Evolutionary conservation across 306 rosid species (phyloP).

Genomic region (Quercus engelmannii): DNA sequence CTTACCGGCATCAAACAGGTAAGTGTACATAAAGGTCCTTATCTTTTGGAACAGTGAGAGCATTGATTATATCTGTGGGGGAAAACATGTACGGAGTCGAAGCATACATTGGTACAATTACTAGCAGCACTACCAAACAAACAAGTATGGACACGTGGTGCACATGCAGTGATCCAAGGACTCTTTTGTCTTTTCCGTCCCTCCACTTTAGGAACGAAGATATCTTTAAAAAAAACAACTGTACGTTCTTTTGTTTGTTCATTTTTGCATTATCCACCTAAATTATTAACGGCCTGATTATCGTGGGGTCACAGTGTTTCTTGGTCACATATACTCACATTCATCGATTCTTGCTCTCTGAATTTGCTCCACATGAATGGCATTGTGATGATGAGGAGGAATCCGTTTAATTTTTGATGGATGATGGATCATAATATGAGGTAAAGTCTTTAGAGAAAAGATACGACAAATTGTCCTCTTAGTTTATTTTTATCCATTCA

Average conservation of each 20-base stretch:
- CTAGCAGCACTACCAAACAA: neutral
- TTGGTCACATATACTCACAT: neutral
- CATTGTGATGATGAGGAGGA: neutral
- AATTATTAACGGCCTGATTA: neutral
- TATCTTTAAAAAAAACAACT: neutral
- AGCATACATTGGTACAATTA: neutral
- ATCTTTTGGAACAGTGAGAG: slow-evolving; percentile 5
- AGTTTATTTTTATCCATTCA: no score
- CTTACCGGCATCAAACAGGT: neutral
- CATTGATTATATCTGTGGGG: neutral
- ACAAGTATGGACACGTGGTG: slow-evolving; percentile 2
- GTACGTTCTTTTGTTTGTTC: neutral
- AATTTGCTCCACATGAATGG: neutral
- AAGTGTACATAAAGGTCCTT: neutral
- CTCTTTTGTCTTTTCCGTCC: neutral
- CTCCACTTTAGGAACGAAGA: neutral
- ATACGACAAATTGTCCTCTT: no score
- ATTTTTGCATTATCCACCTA: neutral
- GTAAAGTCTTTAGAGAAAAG: no score
- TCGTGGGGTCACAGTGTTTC: neutral
- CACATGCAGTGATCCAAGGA: neutral
- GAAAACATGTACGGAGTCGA: neutral
- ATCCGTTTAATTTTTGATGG: neutral
- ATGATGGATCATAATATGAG: no score
- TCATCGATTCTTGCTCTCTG: no score